These are phyloP conservation scores for Colletotrichum nymphaeae DNA, from an alignment of 2,329 filamentous ascomycete genomes.

Conservation along the genomic window DNA sequence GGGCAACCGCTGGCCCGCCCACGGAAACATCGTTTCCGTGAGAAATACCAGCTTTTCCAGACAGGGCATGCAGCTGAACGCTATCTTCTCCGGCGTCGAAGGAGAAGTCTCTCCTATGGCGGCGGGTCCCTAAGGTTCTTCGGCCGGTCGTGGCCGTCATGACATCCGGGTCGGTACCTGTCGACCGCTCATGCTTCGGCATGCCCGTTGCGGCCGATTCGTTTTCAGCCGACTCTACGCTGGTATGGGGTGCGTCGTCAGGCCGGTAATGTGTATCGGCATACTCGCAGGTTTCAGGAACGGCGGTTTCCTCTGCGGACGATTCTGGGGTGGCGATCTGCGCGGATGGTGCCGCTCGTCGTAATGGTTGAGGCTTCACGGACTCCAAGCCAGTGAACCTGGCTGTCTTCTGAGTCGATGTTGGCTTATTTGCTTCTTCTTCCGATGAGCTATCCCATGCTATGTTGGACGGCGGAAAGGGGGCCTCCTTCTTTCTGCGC, in stretches of 20 bases:
- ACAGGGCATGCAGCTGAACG: not conserved
- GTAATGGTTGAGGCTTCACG: not conserved
- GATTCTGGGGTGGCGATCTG: not conserved
- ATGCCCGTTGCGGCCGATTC: not conserved
- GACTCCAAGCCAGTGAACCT: not conserved
- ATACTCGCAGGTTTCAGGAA: not conserved
- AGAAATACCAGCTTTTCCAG: not conserved
- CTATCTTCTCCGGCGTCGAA: constrained; percentile 43
- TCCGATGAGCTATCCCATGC: not conserved
- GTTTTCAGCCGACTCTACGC: not conserved
- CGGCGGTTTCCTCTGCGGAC: not conserved
- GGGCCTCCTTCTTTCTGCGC: not conserved
- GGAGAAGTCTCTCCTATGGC: constrained; percentile 42
- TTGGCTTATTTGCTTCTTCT: not conserved
- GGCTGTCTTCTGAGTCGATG: not conserved
- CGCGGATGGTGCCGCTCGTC: not conserved
- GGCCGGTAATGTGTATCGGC: not conserved
- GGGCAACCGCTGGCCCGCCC: too few relatives aligned
- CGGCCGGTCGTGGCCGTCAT: not conserved
- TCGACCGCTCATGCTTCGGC: not conserved
- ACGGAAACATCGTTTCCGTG: not conserved
- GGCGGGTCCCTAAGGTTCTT: not conserved
- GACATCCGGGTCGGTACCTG: not conserved
- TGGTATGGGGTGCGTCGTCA: not conserved
- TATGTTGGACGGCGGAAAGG: not conserved